phyloP scores from a whole-genome alignment of 2,329 filamentous ascomycete genomes.

The Boeremia lycopersici region DNA sequence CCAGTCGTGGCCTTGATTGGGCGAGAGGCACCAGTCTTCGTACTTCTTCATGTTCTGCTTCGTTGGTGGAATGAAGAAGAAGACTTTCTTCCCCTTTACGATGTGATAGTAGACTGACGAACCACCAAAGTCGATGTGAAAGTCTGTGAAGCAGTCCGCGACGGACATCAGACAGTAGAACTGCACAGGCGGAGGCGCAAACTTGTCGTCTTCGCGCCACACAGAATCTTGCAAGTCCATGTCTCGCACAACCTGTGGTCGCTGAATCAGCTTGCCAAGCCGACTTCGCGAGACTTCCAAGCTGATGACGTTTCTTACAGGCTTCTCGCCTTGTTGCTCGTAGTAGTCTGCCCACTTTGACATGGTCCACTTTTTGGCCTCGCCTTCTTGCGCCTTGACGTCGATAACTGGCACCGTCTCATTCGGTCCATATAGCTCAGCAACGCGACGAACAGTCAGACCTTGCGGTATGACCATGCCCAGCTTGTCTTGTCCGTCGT shows the following conservation, averaged over 20 bases:
- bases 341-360: conserved; percentile 71
- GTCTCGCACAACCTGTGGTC: conserved; percentile 69
- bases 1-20: conserved; percentile 69
- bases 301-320: conserved; percentile 72
- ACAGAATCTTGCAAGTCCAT: conserved; percentile 63
- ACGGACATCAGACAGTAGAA: conserved; percentile 75
- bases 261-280: conserved; percentile 65
- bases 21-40: conserved; percentile 72
- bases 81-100: conserved; percentile 70
- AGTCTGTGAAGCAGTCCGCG: conserved; percentile 73
- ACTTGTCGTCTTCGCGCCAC: conserved; percentile 62
- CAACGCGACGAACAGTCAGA: conserved; percentile 67
- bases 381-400: conserved; percentile 71
- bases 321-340: conserved; percentile 66
- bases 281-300: conserved; percentile 69
- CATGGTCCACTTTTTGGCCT: conserved; percentile 69
- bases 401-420: conserved; percentile 71
- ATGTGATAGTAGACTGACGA: conserved; percentile 76
- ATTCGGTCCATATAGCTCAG: conserved; percentile 67
- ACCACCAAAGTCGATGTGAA: conserved; percentile 74
- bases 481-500: conserved; percentile 68
- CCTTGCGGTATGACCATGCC: conserved; percentile 72
- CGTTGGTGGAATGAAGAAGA: conserved; percentile 73
- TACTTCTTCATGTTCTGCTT: conserved; percentile 72
- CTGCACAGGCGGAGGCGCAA: conserved; percentile 67